Percentiles rank a stretch among this genome's conserved stretches.
Conservation (phyloP, 2,329 filamentous ascomycete species). For the Fusarium phyllophilum region DNA sequence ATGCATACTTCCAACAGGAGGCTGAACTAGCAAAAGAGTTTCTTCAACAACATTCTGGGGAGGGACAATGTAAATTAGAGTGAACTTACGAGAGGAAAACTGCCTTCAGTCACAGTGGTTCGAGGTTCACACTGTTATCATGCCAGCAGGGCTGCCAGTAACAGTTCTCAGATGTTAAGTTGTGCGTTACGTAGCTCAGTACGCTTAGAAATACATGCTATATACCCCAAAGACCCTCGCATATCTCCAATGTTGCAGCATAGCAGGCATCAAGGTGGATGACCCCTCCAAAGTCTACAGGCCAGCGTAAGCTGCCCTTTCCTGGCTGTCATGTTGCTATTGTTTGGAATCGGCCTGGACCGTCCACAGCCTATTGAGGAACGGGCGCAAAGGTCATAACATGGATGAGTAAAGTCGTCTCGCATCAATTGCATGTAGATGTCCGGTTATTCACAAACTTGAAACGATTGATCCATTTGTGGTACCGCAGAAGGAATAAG, state of each 20-base stretch:
- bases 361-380: background rate
- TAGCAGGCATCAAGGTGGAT: fast-evolving
- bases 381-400: background rate
- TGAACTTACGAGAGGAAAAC: fast-evolving
- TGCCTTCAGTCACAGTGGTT: fast-evolving
- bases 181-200: fast-evolving
- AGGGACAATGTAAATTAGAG: fast-evolving
- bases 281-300: background rate
- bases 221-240: fast-evolving
- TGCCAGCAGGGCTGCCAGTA: fast-evolving
- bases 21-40: background rate
- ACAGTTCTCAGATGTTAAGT: background rate
- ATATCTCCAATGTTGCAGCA: background rate
- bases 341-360: background rate
- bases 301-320: background rate
- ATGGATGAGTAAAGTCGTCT: background rate
- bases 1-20: background rate
- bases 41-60: too few relatives aligned
- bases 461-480: too few relatives aligned
- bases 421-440: fast-evolving
- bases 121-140: fast-evolving
- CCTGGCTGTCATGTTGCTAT: fast-evolving
- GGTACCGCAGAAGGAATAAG: background rate
- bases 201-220: too few relatives aligned
- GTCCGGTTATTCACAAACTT: too few relatives aligned